Conservation (phyloP, 2,329 filamentous ascomycete species). For the Emericellopsis atlantica region DNA sequence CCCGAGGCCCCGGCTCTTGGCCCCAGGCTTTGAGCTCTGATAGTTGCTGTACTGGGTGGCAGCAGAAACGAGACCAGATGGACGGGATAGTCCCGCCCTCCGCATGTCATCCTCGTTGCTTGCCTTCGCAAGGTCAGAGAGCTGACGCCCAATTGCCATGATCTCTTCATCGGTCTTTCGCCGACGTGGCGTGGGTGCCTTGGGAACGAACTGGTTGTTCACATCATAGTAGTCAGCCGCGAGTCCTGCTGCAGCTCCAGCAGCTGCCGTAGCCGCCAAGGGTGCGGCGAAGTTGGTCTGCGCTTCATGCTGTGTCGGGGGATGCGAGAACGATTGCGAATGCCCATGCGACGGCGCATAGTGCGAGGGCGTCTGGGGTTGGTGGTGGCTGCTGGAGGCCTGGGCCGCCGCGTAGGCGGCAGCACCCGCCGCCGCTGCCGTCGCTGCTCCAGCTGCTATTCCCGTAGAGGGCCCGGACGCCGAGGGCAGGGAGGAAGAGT, state of each 20-base stretch:
- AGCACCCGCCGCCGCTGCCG: background rate
- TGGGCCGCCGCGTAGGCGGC: background rate
- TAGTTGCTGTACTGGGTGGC: constrained; percentile 27
- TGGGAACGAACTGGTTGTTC: background rate
- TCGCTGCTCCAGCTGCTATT: background rate
- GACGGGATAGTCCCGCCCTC: constrained; percentile 17
- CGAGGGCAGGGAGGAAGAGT: background rate
- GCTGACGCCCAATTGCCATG: constrained; percentile 38
- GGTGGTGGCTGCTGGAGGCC: background rate
- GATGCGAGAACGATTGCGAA: background rate
- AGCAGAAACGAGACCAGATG: constrained; percentile 18
- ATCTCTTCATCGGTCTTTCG: constrained; percentile 32
- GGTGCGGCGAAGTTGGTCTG: background rate
- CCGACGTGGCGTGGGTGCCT: constrained; percentile 2
- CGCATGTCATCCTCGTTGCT: constrained; percentile 37
- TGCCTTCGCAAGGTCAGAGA: constrained; percentile 37
- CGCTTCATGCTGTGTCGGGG: background rate
- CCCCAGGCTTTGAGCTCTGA: constrained; percentile 20
- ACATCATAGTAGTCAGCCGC: constrained; percentile 2
- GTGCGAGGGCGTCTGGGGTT: background rate
- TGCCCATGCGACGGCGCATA: background rate
- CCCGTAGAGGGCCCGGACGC: background rate
- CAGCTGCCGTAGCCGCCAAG: background rate
- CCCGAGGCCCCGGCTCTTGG: constrained; percentile 20
- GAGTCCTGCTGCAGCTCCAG: constrained; percentile 1